phyloP scores from a whole-genome alignment of 306 rosid genomes.

The Albizia julibrissin region DNA sequence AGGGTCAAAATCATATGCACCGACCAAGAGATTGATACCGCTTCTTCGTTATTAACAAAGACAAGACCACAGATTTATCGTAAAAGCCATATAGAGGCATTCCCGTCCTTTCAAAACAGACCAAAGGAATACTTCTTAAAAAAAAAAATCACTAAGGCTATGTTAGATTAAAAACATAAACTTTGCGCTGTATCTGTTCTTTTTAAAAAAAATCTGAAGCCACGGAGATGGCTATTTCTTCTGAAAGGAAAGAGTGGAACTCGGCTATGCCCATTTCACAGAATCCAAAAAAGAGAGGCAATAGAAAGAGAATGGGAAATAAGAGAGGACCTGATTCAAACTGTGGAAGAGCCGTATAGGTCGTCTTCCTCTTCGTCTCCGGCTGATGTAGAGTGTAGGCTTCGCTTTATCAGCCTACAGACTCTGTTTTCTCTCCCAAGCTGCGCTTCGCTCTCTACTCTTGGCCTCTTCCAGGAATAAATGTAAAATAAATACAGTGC shows the following conservation, averaged over 20 bases:
- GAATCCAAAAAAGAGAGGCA: not conserved
- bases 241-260: not conserved
- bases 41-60: slow-evolving; percentile 30
- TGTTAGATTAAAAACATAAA: not conserved
- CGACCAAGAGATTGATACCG: slow-evolving; percentile 24
- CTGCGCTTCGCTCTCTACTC: not conserved
- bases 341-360: not conserved
- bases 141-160: not conserved
- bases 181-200: not conserved
- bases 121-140: not conserved
- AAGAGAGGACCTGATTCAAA: slow-evolving; percentile 19
- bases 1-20: slow-evolving; percentile 37
- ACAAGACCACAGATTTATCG: slow-evolving; percentile 14
- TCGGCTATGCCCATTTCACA: slow-evolving; percentile 19
- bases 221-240: not conserved
- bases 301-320: not conserved
- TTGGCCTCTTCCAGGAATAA: not conserved
- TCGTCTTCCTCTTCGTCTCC: not conserved
- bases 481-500: not conserved
- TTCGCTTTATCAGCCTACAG: not conserved
- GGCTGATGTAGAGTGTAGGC: not conserved
- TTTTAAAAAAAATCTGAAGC: not conserved
- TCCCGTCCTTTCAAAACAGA: not conserved
- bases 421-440: not conserved
- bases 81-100: not conserved